phyloP scores from a whole-genome alignment of 2,329 filamentous ascomycete genomes.

The Kalmusia sp. region DNA sequence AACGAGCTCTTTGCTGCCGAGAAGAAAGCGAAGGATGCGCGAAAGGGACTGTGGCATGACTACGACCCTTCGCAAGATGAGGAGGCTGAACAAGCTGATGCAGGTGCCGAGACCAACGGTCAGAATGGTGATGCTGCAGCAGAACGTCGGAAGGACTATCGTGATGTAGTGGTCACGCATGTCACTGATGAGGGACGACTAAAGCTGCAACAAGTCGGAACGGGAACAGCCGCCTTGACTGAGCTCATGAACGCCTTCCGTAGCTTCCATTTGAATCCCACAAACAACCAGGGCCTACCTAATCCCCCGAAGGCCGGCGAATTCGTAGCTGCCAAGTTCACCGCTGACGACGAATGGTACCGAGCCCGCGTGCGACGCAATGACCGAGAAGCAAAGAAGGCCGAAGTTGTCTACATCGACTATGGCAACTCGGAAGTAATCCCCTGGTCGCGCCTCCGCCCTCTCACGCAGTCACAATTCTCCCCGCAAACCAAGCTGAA shows the following conservation, averaged over 20 bases:
- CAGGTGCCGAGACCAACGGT: constrained; percentile 55
- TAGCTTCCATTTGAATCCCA: constrained; percentile 84
- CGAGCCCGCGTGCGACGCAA: constrained; percentile 89
- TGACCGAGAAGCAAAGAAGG: constrained; percentile 83
- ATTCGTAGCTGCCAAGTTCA: constrained; percentile 89
- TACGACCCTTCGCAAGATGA: constrained; percentile 91
- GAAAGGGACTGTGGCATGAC: constrained; percentile 90
- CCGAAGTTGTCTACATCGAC: constrained; percentile 93
- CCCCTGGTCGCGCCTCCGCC: constrained; percentile 81
- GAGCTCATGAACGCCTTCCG: constrained; percentile 90
- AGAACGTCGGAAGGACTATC: constrained; percentile 84
- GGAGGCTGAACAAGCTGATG: constrained; percentile 61
- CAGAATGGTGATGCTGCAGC: constrained; percentile 61
- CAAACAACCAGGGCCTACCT: constrained; percentile 76
- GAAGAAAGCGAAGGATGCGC: constrained; percentile 84
- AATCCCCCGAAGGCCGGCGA: constrained; percentile 89
- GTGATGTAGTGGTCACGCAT: constrained; percentile 90
- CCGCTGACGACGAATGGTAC: constrained; percentile 91
- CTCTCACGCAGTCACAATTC: constrained; percentile 83
- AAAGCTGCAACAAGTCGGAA: constrained; percentile 90
- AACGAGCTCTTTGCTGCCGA: constrained; percentile 88
- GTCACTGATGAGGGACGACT: constrained; percentile 82
- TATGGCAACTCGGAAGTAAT: constrained; percentile 94
- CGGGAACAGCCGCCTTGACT: constrained; percentile 83
- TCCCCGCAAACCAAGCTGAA: constrained; percentile 76